Conservation (phyloP, 495 filamentous ascomycete genomes). For the Bacidia rubella region DNA sequence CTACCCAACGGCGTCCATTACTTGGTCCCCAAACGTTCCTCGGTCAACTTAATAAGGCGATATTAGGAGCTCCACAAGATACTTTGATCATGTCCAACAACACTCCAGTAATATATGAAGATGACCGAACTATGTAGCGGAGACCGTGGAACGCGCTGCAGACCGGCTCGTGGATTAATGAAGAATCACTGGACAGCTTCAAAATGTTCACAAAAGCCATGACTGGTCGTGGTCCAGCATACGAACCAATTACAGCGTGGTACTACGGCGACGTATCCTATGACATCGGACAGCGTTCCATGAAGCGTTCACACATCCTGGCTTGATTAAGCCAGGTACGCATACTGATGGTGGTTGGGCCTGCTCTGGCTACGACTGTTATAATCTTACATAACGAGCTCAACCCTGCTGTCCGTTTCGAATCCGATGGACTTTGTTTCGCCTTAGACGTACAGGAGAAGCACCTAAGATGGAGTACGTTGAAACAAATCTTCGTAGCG, state of each 20-base stretch:
- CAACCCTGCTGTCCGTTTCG: conserved; percentile 26
- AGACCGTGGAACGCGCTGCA: conserved; percentile 27
- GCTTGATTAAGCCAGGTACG: conserved; percentile 29
- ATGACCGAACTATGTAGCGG: conserved; percentile 30
- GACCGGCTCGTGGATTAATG: conserved; percentile 23
- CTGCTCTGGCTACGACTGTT: conserved; percentile 23
- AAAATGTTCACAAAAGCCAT: conserved; percentile 30
- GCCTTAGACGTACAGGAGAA: conserved; percentile 30
- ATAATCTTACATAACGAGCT: conserved; percentile 23
- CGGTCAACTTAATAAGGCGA: conserved; percentile 20
- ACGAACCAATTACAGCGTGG: conserved; percentile 36
- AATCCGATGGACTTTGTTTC: conserved; percentile 28
- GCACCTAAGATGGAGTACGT: conserved; percentile 35
- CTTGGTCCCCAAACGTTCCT: too few species aligned
- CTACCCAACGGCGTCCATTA: too few species aligned
- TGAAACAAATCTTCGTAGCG: neutral
- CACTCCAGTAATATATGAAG: conserved; percentile 29
- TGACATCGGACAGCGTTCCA: conserved; percentile 30
- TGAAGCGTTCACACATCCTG: conserved; percentile 25
- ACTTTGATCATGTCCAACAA: conserved; percentile 29
- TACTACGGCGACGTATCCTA: conserved; percentile 40
- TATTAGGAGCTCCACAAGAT: conserved; percentile 22
- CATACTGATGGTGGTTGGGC: conserved; percentile 35
- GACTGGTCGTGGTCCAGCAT: conserved; percentile 30
- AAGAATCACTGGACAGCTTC: conserved; percentile 31